Conservation (phyloP, 2,329 filamentous ascomycete genomes). For the Knoxdaviesia proteae region DNA sequence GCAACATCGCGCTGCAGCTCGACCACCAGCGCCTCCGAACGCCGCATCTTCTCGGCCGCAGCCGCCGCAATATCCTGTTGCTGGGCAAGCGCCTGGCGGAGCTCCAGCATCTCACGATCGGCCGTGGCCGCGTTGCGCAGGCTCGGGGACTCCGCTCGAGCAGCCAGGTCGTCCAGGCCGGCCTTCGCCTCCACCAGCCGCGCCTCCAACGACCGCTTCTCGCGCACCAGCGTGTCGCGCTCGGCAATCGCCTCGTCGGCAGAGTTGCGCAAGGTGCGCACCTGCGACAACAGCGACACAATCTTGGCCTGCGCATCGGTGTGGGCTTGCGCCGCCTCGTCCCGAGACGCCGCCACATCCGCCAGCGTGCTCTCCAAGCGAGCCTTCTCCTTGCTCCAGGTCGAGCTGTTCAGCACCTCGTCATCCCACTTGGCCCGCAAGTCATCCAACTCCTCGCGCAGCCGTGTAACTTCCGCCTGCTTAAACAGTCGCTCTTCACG, state of each 20-base stretch:
- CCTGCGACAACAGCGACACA: conserved; percentile 74
- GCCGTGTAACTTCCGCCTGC: conserved; percentile 67
- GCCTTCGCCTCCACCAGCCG: conserved; percentile 73
- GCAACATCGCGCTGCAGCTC: conserved; percentile 90
- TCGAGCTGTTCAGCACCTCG: conserved; percentile 90
- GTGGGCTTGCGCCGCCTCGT: conserved; percentile 82
- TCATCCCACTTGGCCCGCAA: conserved; percentile 94
- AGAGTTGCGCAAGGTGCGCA: conserved; percentile 60
- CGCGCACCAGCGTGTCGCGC: conserved; percentile 63
- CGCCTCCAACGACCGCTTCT: conserved; percentile 76
- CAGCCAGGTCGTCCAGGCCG: conserved; percentile 66
- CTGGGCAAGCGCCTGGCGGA: conserved; percentile 74
- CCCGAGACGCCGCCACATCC: conserved; percentile 74
- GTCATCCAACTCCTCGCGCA: conserved; percentile 92
- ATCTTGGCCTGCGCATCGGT: conserved; percentile 91
- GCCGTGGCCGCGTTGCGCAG: conserved; percentile 76
- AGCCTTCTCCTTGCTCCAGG: conserved; percentile 95
- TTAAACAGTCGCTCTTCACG: conserved; percentile 72
- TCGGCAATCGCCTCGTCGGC: conserved; percentile 75
- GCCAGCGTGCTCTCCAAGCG: conserved; percentile 76
- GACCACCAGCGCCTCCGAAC: conserved; percentile 65
- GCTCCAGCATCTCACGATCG: conserved; percentile 72
- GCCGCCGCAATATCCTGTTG: conserved; percentile 84
- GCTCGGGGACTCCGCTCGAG: conserved; percentile 61
- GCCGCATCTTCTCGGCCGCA: conserved; percentile 91